Conservation (phyloP, 208 protist genomes). For the Wallacemonas sp. region DNA sequence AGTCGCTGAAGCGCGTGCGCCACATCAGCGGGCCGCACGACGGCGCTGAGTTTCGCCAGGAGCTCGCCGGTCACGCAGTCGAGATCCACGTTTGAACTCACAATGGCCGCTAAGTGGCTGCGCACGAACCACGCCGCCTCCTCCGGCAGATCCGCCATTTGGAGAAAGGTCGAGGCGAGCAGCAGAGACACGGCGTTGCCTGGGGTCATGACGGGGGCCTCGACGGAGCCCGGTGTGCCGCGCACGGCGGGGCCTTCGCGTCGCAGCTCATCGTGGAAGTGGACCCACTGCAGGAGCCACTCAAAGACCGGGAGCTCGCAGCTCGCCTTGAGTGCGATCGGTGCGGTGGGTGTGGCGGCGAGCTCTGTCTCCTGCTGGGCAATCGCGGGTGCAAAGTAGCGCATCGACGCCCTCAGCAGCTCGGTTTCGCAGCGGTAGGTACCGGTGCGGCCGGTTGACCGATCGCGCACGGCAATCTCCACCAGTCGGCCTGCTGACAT, state of each 20-base stretch:
- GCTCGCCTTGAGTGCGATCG: conserved; percentile 59
- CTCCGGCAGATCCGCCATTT: conserved; percentile 64
- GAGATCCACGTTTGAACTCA: conserved; percentile 64
- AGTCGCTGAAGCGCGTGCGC: conserved; percentile 48
- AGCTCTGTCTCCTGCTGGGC: conserved; percentile 34
- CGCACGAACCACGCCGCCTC: conserved; percentile 56
- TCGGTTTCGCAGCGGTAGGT: conserved; percentile 50
- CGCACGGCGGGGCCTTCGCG: background rate
- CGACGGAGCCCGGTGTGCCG: conserved; percentile 19
- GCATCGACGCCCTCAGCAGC: conserved; percentile 57
- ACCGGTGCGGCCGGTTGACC: conserved; percentile 29
- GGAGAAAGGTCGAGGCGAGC: conserved; percentile 70
- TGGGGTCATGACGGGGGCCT: conserved; percentile 38
- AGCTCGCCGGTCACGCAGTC: conserved; percentile 55
- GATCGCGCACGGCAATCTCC: conserved; percentile 69
- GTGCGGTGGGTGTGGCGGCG: background rate
- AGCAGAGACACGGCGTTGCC: conserved; percentile 66
- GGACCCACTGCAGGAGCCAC: conserved; percentile 70
- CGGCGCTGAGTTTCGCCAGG: conserved; percentile 43
- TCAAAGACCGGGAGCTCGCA: conserved; percentile 71
- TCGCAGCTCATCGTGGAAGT: conserved; percentile 16
- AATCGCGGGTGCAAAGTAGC: conserved; percentile 67
- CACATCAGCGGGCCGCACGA: conserved; percentile 52
- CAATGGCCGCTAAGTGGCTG: conserved; percentile 53
- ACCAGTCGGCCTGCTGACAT: conserved; percentile 20